Conservation (phyloP, 2,329 filamentous ascomycete genomes). For the Ophiostoma sp. region DNA sequence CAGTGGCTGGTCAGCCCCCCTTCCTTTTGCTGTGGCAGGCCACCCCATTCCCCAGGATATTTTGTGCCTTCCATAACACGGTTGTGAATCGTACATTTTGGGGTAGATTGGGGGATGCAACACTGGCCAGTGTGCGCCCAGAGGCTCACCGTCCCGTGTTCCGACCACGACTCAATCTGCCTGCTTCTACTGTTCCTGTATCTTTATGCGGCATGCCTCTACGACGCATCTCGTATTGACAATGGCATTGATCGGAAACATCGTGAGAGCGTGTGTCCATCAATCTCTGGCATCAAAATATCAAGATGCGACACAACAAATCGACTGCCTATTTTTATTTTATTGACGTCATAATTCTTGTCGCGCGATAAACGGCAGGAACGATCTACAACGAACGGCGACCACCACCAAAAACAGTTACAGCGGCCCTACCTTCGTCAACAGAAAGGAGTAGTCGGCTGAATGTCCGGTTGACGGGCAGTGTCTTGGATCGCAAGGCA, state of each 20-base stretch:
- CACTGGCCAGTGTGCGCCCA: neutral
- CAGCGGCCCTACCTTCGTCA: neutral
- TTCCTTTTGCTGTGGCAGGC: neutral
- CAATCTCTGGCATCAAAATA: neutral
- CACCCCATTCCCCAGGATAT: neutral
- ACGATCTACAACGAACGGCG: neutral
- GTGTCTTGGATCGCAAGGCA: neutral
- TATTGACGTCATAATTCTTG: neutral
- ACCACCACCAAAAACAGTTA: neutral
- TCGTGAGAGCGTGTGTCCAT: neutral
- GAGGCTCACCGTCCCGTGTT: slow-evolving; percentile 18
- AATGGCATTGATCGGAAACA: neutral
- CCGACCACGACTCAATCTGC: neutral
- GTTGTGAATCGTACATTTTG: neutral
- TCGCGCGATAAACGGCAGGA: neutral
- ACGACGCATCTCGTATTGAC: neutral
- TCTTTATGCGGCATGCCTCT: neutral
- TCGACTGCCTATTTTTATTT: neutral
- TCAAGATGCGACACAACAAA: neutral
- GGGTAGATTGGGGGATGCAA: neutral
- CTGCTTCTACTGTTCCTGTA: neutral
- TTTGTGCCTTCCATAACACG: neutral
- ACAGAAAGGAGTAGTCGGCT: neutral
- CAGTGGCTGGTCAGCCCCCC: neutral
- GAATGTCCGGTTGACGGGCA: neutral